Percentiles rank a stretch among this genome's conserved stretches.
Conservation (phyloP, 1,284 basidiomycete genomes). For the Pterulicium gracile region DNA sequence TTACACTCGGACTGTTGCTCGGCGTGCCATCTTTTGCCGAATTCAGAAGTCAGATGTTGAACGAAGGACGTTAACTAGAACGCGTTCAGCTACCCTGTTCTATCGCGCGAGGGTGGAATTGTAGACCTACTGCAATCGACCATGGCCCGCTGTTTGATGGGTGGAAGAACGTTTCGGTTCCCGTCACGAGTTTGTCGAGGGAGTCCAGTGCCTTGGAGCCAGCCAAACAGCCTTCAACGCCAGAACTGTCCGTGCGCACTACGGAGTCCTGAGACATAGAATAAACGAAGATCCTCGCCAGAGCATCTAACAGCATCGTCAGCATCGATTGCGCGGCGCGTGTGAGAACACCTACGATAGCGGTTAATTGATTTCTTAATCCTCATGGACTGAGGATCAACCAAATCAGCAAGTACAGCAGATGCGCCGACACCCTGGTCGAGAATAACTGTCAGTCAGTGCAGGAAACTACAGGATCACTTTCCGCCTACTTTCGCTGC, state of each 20-base stretch:
- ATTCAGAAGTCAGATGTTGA: slow-evolving; percentile 71
- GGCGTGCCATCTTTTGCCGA: slow-evolving; percentile 73
- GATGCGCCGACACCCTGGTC: slow-evolving; percentile 42
- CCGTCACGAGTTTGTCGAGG: slow-evolving; percentile 82
- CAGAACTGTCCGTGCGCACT: slow-evolving; percentile 25
- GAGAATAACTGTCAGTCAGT: slow-evolving; percentile 38
- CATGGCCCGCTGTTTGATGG: slow-evolving; percentile 73
- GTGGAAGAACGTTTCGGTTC: slow-evolving; percentile 90
- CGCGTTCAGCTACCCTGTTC: slow-evolving; percentile 5
- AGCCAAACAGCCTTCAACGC: slow-evolving; percentile 53
- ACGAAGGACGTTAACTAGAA: slow-evolving; percentile 64
- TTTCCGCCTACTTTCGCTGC: slow-evolving; percentile 38
- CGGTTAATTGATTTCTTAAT: slow-evolving; percentile 74
- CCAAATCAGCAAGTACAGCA: slow-evolving; percentile 45
- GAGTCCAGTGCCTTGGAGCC: slow-evolving; percentile 89
- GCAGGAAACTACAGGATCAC: slow-evolving; percentile 6
- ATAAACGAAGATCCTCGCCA: slow-evolving; percentile 86
- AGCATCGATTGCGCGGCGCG: too few species aligned
- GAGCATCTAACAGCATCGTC: slow-evolving; percentile 57
- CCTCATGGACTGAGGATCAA: slow-evolving; percentile 53
- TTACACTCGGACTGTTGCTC: slow-evolving; percentile 76
- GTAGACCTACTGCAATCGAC: slow-evolving; percentile 41
- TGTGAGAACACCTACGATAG: slow-evolving; percentile 41
- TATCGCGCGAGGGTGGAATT: background rate
- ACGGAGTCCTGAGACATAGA: slow-evolving; percentile 85